Percentiles rank a stretch among this genome's conserved stretches.
Evolutionary conservation across 176 grass and related monocot genomes (phyloP).

Genomic region (Musa itinerans): DNA sequence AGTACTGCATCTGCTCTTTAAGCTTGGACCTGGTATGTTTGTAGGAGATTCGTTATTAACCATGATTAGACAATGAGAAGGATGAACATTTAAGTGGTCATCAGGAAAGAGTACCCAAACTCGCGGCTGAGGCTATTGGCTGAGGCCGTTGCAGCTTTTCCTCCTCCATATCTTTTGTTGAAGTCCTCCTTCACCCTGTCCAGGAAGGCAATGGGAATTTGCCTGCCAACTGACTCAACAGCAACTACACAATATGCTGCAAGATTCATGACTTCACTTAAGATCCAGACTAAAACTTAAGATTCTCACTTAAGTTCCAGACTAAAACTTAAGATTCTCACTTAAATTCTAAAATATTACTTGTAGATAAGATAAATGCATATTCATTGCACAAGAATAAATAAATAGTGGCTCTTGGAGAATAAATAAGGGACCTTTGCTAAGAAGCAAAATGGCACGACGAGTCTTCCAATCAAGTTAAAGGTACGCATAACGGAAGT

Average conservation of each 20-base stretch:
- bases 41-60: background rate
- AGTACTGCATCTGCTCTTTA: conserved; percentile 77
- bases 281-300: conserved; percentile 16
- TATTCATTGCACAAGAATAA: too few species aligned
- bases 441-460: background rate
- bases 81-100: background rate
- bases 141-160: conserved; percentile 63
- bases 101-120: conserved; percentile 44
- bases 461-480: background rate
- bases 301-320: background rate
- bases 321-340: too few species aligned
- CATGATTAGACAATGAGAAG: background rate
- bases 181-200: conserved; percentile 80
- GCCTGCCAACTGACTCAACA: conserved; percentile 38
- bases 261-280: background rate
- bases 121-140: conserved; percentile 64
- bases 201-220: conserved; percentile 64
- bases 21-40: conserved; percentile 43
- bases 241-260: conserved; percentile 74
- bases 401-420: background rate
- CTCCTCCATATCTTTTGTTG: conserved; percentile 53
- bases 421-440: background rate
- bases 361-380: too few species aligned
- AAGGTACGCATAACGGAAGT: background rate
- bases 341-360: too few species aligned